phyloP scores from a whole-genome alignment of 2,329 filamentous ascomycete species.

The Sporothrix curviconia region DNA sequence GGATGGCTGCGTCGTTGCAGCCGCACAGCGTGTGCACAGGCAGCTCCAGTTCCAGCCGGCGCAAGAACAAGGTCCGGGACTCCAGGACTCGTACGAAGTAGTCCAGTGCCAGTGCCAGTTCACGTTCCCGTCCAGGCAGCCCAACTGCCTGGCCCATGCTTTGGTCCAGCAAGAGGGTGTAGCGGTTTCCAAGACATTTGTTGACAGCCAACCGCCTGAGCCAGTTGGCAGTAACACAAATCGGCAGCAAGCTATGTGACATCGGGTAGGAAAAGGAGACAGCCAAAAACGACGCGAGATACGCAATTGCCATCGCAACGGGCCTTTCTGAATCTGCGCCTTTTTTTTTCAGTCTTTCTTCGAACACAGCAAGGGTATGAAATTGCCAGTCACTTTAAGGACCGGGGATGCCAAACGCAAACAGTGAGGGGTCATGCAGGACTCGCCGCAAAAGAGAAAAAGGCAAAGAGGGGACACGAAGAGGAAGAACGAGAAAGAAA shows the following conservation, averaged over 20 bases:
- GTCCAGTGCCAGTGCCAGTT: background rate
- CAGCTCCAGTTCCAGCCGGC: background rate
- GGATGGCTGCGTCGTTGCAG: background rate
- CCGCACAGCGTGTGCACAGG: background rate
- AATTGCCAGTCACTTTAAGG: conserved; percentile 2
- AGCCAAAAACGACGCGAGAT: no score
- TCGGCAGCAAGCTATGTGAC: no score
- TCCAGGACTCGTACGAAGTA: no score
- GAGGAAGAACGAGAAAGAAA: background rate
- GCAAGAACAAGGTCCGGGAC: no score
- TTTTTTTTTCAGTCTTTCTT: background rate
- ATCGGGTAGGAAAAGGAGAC: background rate
- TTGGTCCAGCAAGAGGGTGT: background rate
- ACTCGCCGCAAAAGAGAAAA: background rate
- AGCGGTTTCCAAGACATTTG: background rate
- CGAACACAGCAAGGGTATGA: background rate
- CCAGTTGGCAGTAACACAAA: no score
- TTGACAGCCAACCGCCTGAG: no score
- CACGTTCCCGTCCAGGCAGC: no score
- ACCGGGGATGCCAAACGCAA: conserved; percentile 7
- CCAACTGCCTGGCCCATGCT: background rate
- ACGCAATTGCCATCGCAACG: background rate
- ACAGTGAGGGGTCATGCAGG: background rate
- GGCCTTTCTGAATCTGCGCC: background rate
- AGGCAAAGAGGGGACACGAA: background rate